Evolutionary conservation across 768 basidiomycete genomes (phyloP).

Genomic region (Udeniomyces megalosporus): DNA sequence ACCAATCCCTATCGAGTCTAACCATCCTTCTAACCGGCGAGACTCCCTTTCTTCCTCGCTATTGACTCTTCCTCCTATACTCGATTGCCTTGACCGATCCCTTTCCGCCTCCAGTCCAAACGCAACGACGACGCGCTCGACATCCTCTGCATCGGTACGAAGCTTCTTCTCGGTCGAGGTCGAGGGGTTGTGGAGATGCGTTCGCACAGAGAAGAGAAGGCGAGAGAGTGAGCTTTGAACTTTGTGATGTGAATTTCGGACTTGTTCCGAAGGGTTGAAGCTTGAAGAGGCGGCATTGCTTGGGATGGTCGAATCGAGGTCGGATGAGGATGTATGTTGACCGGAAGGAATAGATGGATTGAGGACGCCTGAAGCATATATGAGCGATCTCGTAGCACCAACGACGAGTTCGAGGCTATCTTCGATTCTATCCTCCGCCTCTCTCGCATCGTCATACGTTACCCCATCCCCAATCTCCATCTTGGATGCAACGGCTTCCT

Average conservation of each 20-base stretch:
- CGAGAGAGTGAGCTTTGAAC: not conserved
- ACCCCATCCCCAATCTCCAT: not conserved
- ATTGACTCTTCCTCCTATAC: conserved; percentile 18
- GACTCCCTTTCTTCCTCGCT: not conserved
- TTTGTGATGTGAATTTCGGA: not conserved
- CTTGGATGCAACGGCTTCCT: not conserved
- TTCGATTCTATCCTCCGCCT: not conserved
- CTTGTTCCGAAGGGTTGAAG: not conserved
- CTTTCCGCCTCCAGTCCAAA: conserved; percentile 15
- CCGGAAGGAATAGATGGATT: not conserved
- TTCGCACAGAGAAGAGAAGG: not conserved
- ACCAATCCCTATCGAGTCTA: conserved; percentile 13
- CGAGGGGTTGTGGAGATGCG: not conserved
- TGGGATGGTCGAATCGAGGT: no score
- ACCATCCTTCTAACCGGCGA: conserved; percentile 3
- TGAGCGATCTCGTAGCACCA: not conserved
- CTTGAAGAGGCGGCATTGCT: no score
- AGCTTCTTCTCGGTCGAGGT: not conserved
- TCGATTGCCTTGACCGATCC: conserved; percentile 32
- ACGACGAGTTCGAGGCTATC: not conserved
- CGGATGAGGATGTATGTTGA: no score
- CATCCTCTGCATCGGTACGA: conserved; percentile 9
- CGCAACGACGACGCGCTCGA: conserved; percentile 15
- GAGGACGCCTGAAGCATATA: not conserved
- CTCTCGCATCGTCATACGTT: not conserved